These are phyloP conservation scores for Leccinum variabile DNA, from an alignment of 1,284 basidiomycete species.

Conservation along the genomic window DNA sequence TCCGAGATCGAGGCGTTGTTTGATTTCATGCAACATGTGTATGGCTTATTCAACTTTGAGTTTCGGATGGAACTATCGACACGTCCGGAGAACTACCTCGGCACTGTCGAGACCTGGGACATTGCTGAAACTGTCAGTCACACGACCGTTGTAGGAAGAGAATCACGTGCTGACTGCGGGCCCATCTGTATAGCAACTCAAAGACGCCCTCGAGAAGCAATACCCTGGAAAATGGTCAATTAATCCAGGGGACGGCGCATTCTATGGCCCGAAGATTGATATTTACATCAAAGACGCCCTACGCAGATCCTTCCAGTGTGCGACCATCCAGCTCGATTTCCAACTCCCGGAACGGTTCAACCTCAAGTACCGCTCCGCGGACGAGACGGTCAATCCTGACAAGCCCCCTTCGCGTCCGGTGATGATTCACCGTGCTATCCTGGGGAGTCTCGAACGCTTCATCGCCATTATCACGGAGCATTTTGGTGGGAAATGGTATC, in stretches of 20 bases:
- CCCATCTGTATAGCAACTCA: conserved; percentile 65
- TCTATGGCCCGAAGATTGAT: conserved; percentile 98
- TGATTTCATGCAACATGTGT: conserved; percentile 93
- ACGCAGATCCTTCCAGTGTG: conserved; percentile 94
- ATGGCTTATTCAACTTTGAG: conserved; percentile 97
- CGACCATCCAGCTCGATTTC: conserved; percentile 99
- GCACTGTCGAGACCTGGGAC: conserved; percentile 89
- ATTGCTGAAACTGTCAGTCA: conserved; percentile 72
- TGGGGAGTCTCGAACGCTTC: conserved; percentile 94
- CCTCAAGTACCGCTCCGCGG: conserved; percentile 85
- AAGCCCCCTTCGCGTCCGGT: conserved; percentile 79
- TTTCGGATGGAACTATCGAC: conserved; percentile 96
- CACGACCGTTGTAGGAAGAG: neutral
- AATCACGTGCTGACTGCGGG: conserved; percentile 11
- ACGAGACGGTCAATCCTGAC: conserved; percentile 52
- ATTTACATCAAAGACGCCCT: conserved; percentile 96
- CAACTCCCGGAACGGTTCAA: conserved; percentile 98
- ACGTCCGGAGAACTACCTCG: conserved; percentile 93
- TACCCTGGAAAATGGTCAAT: conserved; percentile 92
- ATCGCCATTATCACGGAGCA: conserved; percentile 98
- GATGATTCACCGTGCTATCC: conserved; percentile 97
- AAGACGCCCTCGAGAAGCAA: conserved; percentile 80
- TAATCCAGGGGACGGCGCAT: conserved; percentile 96
- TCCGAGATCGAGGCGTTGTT: conserved; percentile 87
- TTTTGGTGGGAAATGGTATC: conserved; percentile 94